Percentiles rank a stretch among this genome's conserved stretches.
These are phyloP conservation scores for Gautieria morchelliformis DNA, from an alignment of 768 basidiomycete species.

Conservation along the genomic window DNA sequence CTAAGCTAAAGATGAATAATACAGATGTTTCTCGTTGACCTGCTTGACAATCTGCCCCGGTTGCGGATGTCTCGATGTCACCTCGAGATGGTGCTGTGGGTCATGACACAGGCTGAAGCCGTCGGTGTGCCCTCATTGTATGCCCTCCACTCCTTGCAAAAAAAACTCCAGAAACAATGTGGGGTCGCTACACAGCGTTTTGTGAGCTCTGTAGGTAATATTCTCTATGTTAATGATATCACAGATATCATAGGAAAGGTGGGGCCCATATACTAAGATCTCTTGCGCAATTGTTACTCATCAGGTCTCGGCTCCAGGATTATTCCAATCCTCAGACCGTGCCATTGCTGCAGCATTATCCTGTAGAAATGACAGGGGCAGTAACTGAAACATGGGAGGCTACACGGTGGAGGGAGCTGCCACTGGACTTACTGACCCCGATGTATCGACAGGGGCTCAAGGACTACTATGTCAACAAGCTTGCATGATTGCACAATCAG, in stretches of 20 bases:
- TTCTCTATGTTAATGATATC: background rate
- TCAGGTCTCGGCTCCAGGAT: too few relatives aligned
- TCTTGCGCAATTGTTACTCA: background rate
- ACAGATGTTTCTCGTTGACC: background rate
- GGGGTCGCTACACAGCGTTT: background rate
- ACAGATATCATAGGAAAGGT: background rate
- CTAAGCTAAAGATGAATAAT: background rate
- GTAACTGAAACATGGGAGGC: background rate
- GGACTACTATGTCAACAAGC: slow-evolving; percentile 15
- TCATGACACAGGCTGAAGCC: background rate
- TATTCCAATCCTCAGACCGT: background rate
- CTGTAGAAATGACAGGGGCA: background rate
- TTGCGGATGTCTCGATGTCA: background rate
- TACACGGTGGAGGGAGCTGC: background rate
- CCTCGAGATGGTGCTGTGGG: slow-evolving; percentile 1
- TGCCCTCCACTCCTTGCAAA: background rate
- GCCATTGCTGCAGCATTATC: background rate
- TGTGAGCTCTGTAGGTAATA: background rate
- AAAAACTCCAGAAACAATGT: background rate
- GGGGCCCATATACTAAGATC: background rate
- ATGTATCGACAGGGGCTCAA: slow-evolving; percentile 9
- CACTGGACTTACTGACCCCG: slow-evolving; percentile 9
- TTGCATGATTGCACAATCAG: slow-evolving; percentile 4
- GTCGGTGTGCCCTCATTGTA: background rate
- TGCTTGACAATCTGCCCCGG: slow-evolving; percentile 1